Base-by-base conservation (phyloP, 1,139 yeast species). In the Maudiozyma humilis region DNA sequence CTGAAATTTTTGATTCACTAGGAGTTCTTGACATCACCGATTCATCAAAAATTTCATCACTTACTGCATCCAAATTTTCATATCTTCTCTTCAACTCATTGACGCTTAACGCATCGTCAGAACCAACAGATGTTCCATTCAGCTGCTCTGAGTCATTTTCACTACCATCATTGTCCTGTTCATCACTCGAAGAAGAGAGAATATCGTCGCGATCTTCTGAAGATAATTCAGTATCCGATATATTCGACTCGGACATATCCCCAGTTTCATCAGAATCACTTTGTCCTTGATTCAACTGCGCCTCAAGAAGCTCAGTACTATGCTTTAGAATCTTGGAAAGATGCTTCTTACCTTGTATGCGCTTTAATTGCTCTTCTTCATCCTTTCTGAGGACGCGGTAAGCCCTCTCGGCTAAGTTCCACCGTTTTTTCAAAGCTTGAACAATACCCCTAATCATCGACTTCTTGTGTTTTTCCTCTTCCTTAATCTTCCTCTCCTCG, bases 361-460 rank as follows among this genome's bases (percentile, higher is more conserved):
- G 70, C 70, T 85, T 76, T 64, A 85, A 68, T 63, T 78, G 82
- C 50, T 82, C 91, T 47, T 73, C 79, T 51, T 81, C 82, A 46
- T 71, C 69, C 48, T 68, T 73, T 47, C 67, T 72, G 48, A 75
- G 55, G 7, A 68, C 66, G 42, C 71, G 71, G 56, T 77, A 81
- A 0, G 94, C 96, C 59, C 86, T 88, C 50, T 82, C 85, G 2
- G 97, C 98, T 45, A 89, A 73, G 23, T 72, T 69, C 99, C 99
- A 93, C 59, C 94, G 80, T 60, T 82, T 87, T 66, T 82, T 82
- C 8, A 91, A 95, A 32, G 91, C 89, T 52, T 79, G 82, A 1
- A 85, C 81, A 0, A 94, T 86, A 45, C 79, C 72, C 53, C 88
- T 77, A 27, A 96, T 95, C 31, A 89, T 65, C 46, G 75, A 78